Evolutionary conservation across 169 alveolate genomes (phyloP), one percentile per base, ranked within the genome.

Genomic region (Plasmodium falciparum): DNA sequence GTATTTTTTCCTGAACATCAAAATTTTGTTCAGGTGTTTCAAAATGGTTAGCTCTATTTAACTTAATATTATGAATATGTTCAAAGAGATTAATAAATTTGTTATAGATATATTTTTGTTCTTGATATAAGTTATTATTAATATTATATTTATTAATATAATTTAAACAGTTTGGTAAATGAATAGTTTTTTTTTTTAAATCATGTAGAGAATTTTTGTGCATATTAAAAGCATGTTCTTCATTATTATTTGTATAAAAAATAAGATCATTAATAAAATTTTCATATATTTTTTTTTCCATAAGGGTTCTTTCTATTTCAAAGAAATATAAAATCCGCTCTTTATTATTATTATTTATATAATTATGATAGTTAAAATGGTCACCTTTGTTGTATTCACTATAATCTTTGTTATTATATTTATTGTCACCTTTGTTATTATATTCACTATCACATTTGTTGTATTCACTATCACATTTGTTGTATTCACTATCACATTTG

Each of bases 1-100:
- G 50, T 12, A 83, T 56, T 67, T 52, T 83, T 72, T 83, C 59
- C 61, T 83, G 65, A 70, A 69, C 91, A 83, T 54, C 12, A 11
- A 33, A 24, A 67, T 83, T 66, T 61, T 83, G 91, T 26, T 33
- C 65, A 83, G 91, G 91, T 17, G 91, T 83, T 83, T 83, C 91
- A 17, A 83, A 83, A 26, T 83, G 45, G 22, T 67, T 67, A 13
- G 91, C 91, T 52, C 2, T 83, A 39, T 45, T 83, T 63, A 83
- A 83, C 61, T 83, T 83, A 29, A 83, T 47, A 24, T 72, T 24
- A 70, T 83, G 91, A 11, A 83, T 83, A 22, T 22, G 17, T 83
- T 83, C 85, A 83, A 83, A 83, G 11, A 83, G 39, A 8, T 54
- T 20, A 22, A 83, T 83, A 61, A n/a, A 83, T 39, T 52, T 69